Percentiles rank a stretch among this genome's conserved stretches.
phyloP scores from a whole-genome alignment of 129 eudicot species.

The Mikania micrantha region DNA sequence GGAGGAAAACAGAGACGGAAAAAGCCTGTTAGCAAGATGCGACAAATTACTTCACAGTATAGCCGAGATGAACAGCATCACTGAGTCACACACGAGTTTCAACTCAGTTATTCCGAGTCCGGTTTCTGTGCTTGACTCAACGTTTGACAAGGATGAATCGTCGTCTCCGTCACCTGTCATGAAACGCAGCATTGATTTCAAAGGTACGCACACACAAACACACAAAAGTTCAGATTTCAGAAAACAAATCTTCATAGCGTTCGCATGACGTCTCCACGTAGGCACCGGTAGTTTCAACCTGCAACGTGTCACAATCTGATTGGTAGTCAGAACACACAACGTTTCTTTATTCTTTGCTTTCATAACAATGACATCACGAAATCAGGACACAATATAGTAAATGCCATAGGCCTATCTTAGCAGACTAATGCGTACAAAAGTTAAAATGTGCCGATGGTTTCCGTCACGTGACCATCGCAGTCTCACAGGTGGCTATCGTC shows the following conservation, averaged over 20 bases:
- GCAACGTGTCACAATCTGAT: slow-evolving; percentile 17
- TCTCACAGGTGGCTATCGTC: slow-evolving; percentile 24
- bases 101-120: slow-evolving; percentile 47
- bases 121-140: slow-evolving; percentile 68
- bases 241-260: slow-evolving; percentile 25
- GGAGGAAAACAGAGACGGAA: slow-evolving; percentile 73
- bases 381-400: background rate
- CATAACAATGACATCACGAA: background rate
- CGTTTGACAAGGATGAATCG: slow-evolving; percentile 70
- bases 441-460: slow-evolving; percentile 22
- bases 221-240: background rate
- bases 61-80: slow-evolving; percentile 65
- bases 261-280: slow-evolving; percentile 30
- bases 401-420: background rate
- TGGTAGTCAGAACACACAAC: background rate
- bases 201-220: slow-evolving; percentile 48
- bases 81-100: slow-evolving; percentile 64
- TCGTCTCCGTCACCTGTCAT: slow-evolving; percentile 65
- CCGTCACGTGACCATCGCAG: slow-evolving; percentile 22
- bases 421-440: background rate
- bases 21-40: slow-evolving; percentile 73
- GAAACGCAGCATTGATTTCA: slow-evolving; percentile 64
- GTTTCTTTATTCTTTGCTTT: background rate
- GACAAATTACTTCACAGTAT: slow-evolving; percentile 78
- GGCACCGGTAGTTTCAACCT: slow-evolving; percentile 7